Base-by-base conservation (phyloP, 495 filamentous ascomycete species). In the Penicillium verhagenii region DNA sequence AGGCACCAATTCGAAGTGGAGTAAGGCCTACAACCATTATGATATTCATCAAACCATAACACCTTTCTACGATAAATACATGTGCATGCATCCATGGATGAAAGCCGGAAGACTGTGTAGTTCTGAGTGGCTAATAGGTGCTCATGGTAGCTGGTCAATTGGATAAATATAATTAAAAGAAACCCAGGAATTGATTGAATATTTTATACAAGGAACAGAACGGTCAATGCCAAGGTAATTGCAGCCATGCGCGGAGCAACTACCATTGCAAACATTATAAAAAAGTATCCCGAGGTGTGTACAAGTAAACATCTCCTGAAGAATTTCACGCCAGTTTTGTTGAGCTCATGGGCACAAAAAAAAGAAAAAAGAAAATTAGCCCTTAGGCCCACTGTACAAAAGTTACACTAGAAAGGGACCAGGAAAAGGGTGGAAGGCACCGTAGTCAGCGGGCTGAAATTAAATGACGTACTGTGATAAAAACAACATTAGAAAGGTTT, bases 391-490 rank as follows among this genome's bases (percentile, higher is more conserved):
- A 29, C 53, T 64, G 57, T 64, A 64, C 57, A 64, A 28, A 46
- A 20, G 53, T 33, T 46, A 26, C 29, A n/a, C n/a, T n/a, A 20
- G 19, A 47, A 19, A 47, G 16, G 37, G 13, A 10, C 10, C 24
- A n/a, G 56, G 21, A 33, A 29, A 19, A 47, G 3, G 14, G 21
- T 40, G 23, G 20, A 24, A 47, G n/a, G 13, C n/a, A 11, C 52
- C 31, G 31, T 31, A 37, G 24, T 29, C 37, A 19, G 23, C 23
- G 31, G 18, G 19, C 16, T 48, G 4, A 24, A 19, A 47, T 69
- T 70, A 73, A 43, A 73, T 71, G 52, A 72, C 63, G 56, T 73
- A 73, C 71, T 73, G 28, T 23, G 46, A 33, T 4, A 43, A 24
- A 18, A 35, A 9, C n/a, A 29, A 7, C 14, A 19, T 38, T 24